These are phyloP conservation scores for Dillenia suffruticosa DNA, from an alignment of 164 flowering plant genomes.

Conservation along the genomic window DNA sequence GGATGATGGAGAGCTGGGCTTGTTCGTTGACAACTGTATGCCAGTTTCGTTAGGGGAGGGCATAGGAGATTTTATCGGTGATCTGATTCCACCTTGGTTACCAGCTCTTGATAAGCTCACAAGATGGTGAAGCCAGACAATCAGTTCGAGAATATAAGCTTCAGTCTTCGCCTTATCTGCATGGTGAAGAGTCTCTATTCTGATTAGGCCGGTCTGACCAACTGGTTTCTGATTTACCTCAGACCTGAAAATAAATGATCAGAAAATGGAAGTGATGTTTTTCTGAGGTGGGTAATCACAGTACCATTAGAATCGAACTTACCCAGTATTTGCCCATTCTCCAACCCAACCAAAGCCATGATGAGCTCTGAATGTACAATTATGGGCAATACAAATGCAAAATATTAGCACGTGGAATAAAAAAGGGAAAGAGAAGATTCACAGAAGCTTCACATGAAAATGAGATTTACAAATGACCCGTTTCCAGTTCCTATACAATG, in stretches of 20 bases:
- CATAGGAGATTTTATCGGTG: constrained; percentile 79
- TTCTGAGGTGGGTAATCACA: background rate
- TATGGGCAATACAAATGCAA: constrained; percentile 2
- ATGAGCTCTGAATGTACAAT: constrained; percentile 63
- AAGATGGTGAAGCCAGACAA: constrained; percentile 91
- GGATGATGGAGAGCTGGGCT: constrained; percentile 27
- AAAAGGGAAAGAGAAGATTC: background rate
- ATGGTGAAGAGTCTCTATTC: constrained; percentile 89
- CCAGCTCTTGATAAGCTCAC: constrained; percentile 53
- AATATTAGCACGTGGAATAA: background rate
- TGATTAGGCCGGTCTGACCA: constrained; percentile 62
- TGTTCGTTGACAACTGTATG: constrained; percentile 24
- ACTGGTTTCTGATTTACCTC: constrained; percentile 63
- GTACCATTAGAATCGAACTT: constrained; percentile 11
- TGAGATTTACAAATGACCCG: no score
- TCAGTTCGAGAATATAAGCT: constrained; percentile 70
- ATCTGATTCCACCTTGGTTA: constrained; percentile 44
- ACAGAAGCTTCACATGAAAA: background rate
- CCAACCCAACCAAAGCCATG: constrained; percentile 99
- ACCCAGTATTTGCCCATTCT: constrained; percentile 99
- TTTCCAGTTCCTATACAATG: no score
- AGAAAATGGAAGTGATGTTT: background rate
- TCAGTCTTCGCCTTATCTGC: constrained; percentile 94
- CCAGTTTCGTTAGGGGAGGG: constrained; percentile 64
- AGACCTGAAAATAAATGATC: constrained; percentile 41